Base-by-base conservation (phyloP, 2,329 filamentous ascomycete species). In the Endocalyx cinctus region DNA sequence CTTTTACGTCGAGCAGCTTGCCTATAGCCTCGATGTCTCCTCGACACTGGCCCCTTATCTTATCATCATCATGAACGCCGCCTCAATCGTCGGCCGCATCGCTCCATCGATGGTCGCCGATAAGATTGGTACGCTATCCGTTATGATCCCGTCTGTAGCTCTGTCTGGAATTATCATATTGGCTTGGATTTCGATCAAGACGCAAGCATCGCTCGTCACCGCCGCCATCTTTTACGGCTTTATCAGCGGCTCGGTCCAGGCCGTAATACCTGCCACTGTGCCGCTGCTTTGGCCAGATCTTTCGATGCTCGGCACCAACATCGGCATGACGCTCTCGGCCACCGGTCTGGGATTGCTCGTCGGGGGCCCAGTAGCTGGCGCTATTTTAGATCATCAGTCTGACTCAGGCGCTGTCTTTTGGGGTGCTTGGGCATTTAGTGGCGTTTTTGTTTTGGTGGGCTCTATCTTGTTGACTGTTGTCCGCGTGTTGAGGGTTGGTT, bases 1-100 rank as follows among this genome's bases (percentile, higher is more conserved):
- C 57, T 2, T 63, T 51, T 46, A 68, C 38, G 51, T 70, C 19
- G 59, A 66, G 33, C n/a, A n/a, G n/a, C n/a, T n/a, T n/a, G n/a
- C n/a, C n/a, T n/a, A n/a, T n/a, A n/a, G n/a, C n/a, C n/a, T n/a
- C n/a, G n/a, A n/a, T n/a, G n/a, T n/a, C n/a, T n/a, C n/a, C n/a
- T n/a, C n/a, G n/a, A n/a, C n/a, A n/a, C n/a, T n/a, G n/a, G 27
- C 27, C 12, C 19, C 13, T 8, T 29, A 29, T 17, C 11, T 17
- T 14, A 6, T 29, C 27, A 29, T 17, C 11, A 15, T 29, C 16
- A 29, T 29, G 27, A 29, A 29, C 16, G 27, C 27, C 14, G 27
- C 11, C 16, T 16, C 11, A 8, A 17, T 29, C 6, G 6, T 13
- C 7, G 27, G 27, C 6, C 27, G 27, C 7, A 29, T 29, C 16